Base-by-base conservation (phyloP, 2,329 filamentous ascomycete species). In the Calonectria ilicicola region DNA sequence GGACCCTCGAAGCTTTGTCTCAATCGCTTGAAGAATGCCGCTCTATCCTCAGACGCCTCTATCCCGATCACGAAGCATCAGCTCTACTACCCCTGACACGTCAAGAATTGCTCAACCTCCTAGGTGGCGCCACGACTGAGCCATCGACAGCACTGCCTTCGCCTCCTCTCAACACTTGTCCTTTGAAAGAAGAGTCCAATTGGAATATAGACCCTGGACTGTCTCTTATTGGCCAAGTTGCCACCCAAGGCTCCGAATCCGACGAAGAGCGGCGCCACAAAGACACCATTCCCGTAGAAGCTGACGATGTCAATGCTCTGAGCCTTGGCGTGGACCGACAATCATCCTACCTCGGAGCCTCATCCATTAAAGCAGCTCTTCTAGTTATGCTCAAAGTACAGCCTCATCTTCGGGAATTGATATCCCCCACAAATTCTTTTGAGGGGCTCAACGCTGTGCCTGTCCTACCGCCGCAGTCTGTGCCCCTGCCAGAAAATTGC, bases 301-400 rank as follows among this genome's bases (percentile, higher is more conserved):
- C 29, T 17, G 73, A 74, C 67, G 76, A 81, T 63, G 74, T 82
- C 40, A 82, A 82, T 27, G 92, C 92, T 0, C 85, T 94, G 2
- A 94, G 92, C 80, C 89, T 89, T 40, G 84, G 85, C 2, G 84
- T 88, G 7, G 89, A 93, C 70, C 89, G 91, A 51, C 90, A 91
- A 75, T 58, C 69, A 1, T 89, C 93, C 3, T 95, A 95, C 78
- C 86, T 95, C 4, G 93, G 93, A 1, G 92, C 93, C 19, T 95
- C 93, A 0, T 95, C 93, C 1, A 93, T 95, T 79, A 93, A 93
- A 79, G 93, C 93, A 1, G 93, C 93, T 1, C 86, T 95, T 42
- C 91, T 93, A 84, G 93, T 94, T 58, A 94, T 95, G 87, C 85
- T 89, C 75, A 89, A 89, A 77, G 86, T 89, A 9, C 87, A 89